phyloP scores from a whole-genome alignment of 768 basidiomycete species.

The Russula earlei region DNA sequence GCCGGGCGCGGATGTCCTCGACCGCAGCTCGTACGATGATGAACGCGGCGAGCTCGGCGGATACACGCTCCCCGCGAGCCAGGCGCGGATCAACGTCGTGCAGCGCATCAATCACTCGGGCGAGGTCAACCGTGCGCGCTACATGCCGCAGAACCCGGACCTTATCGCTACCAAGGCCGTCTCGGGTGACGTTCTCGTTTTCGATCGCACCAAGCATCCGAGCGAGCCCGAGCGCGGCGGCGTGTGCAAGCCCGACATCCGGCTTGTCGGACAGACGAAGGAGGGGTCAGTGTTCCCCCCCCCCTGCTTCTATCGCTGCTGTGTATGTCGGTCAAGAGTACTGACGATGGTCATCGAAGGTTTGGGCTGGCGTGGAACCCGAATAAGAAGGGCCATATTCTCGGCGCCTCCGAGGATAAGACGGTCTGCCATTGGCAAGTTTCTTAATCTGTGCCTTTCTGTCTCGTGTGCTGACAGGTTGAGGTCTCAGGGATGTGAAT shows the following conservation, averaged over 20 bases:
- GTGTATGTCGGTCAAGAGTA: not conserved
- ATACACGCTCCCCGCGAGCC: slow-evolving; percentile 64
- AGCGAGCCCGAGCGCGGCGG: slow-evolving; percentile 85
- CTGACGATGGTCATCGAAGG: slow-evolving; percentile 31
- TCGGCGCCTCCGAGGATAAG: slow-evolving; percentile 92
- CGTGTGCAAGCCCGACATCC: slow-evolving; percentile 83
- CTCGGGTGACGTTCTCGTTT: slow-evolving; percentile 85
- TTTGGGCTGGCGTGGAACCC: slow-evolving; percentile 95
- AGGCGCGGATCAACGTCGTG: slow-evolving; percentile 79
- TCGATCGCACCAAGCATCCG: slow-evolving; percentile 94
- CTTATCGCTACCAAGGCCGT: slow-evolving; percentile 92
- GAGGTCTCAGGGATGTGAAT: slow-evolving; percentile 70
- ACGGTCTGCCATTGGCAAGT: slow-evolving; percentile 86
- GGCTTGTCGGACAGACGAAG: slow-evolving; percentile 78
- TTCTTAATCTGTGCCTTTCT: not conserved
- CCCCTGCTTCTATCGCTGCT: not conserved
- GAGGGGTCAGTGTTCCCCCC: slow-evolving; percentile 63
- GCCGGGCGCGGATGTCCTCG: slow-evolving; percentile 67
- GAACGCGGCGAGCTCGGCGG: slow-evolving; percentile 93
- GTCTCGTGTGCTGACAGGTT: slow-evolving; percentile 1
- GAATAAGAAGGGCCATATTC: slow-evolving; percentile 67
- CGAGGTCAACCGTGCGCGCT: slow-evolving; percentile 94
- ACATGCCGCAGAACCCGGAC: slow-evolving; percentile 99
- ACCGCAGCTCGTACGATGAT: slow-evolving; percentile 76
- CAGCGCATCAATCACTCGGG: slow-evolving; percentile 93